Percentiles rank a stretch among this genome's conserved stretches.
Evolutionary conservation across 129 eudicot species (phyloP).

Genomic region (Glebionis coronaria): DNA sequence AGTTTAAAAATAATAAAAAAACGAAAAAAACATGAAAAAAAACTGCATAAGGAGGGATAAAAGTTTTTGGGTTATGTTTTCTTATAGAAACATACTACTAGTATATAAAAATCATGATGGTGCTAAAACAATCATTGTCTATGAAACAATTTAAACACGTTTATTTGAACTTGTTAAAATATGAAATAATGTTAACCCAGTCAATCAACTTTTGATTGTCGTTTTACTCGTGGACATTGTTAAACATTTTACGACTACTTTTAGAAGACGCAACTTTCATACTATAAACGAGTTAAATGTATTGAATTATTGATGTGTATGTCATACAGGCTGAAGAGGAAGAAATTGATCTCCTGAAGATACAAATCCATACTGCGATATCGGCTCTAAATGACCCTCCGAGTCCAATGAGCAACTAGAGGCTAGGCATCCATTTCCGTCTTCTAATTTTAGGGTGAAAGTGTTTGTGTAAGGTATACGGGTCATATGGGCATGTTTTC

Average conservation of each 20-base stretch:
- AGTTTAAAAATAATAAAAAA: too few relatives aligned
- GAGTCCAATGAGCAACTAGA: slow-evolving; percentile 41
- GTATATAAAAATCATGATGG: too few relatives aligned
- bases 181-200: not conserved
- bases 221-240: too few relatives aligned
- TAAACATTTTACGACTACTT: not conserved
- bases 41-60: too few relatives aligned
- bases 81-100: not conserved
- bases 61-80: too few relatives aligned
- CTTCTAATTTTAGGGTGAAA: not conserved
- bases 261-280: not conserved
- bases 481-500: slow-evolving; percentile 1
- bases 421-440: not conserved
- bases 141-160: not conserved
- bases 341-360: slow-evolving; percentile 37
- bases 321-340: slow-evolving; percentile 38
- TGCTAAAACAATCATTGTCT: not conserved
- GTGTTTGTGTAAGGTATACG: not conserved
- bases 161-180: not conserved
- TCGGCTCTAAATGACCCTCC: slow-evolving; percentile 35
- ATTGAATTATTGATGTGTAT: not conserved
- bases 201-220: not conserved
- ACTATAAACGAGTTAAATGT: not conserved
- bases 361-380: slow-evolving; percentile 43
- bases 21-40: too few relatives aligned